Base-by-base conservation (phyloP, 164 flowering plant species). In the Euptelea pleiosperma region DNA sequence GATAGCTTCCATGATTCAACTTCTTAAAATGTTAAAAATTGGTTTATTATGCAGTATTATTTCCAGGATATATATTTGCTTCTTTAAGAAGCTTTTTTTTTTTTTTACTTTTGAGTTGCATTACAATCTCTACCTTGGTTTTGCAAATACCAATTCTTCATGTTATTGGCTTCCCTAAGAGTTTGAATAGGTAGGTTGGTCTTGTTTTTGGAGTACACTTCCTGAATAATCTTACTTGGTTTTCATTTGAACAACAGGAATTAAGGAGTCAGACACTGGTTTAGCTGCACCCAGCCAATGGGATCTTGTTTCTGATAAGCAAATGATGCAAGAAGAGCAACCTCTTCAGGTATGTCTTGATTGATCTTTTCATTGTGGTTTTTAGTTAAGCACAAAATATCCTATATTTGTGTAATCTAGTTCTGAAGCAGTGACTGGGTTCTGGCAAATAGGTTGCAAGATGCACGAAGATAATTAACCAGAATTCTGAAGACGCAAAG, bases 241-340 rank as follows among this genome's bases (percentile, higher is more conserved):
- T 35, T 48, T 57, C 26, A 29, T 33, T 51, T 62, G 44, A 57
- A 34, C 15, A 33, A 54, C 53, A 94, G 99, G 99, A 35, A 91
- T 94, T 42, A 94, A 91, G 78, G 99, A 94, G 57, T 94, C 99
- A 19, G 99, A 94, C 66, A 94, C 99, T 63, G 99, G 99, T 10
- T 74, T 94, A 65, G 98, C 99, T 62, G 90, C 90, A 36, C 99
- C 98, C 2, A 91, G 98, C 64, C 97, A 94, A 52, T 94, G 99
- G 98, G 97, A 94, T 82, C 92, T 94, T 67, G 96, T 91, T 52
- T 87, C 98, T 39, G 99, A 94, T 58, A 91, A 91, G 74, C 97
- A 91, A 65, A 91, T 94, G 99, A 91, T 94, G 98, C 96, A 91
- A 57, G 98, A 91, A 67, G 98, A 94, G 70, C 92, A 87, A 50